Base-by-base conservation (phyloP, 2,329 filamentous ascomycete species). In the Colletotrichum noveboracense region DNA sequence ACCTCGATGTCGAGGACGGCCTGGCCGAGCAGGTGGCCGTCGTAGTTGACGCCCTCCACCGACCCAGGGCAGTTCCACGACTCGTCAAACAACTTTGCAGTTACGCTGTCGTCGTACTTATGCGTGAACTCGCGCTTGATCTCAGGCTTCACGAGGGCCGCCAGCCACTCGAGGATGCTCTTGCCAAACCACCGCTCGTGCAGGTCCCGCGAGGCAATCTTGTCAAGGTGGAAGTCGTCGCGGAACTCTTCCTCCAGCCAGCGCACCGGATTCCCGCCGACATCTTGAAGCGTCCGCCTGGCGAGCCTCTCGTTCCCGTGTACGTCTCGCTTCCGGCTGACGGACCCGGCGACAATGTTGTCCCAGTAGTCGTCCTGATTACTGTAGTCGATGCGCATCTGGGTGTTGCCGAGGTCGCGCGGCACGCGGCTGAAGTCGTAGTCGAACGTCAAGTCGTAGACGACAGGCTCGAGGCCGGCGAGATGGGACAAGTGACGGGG, bases 191-290 rank as follows among this genome's bases (percentile, higher is more conserved):
- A 86, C 3, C 83, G 82, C 76, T 84, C 79, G 69, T 86, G 80
- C 1, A 86, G 74, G 12, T 86, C 81, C 4, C 77, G 75, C 32
- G 58, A 74, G 24, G 72, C 70, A 14, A 85, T 56, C 6, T 71
- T 79, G 8, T 79, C 79, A 66, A 77, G 77, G 66, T 85, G 81
- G 24, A 75, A 73, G 77, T 83, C 84, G 28, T 86, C 81, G 0
- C 84, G 80, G 76, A 78, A 86, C 74, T 83, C 83, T 4, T 85
- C 82, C 73, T 86, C 84, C 4, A 86, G 81, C 84, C 82, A 86
- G 21, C 83, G 79, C 28, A 77, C 78, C 24, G 81, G 84, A 74
- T 81, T 84, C 1, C 81, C 79, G 3, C 79, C 77, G 16, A 81
- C 70, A 9, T 83, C 82, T 1, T 77, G 68, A 8, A 84, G 79